Base-by-base conservation (phyloP, 2,329 filamentous ascomycete species). In the Exophiala dermatitidis region DNA sequence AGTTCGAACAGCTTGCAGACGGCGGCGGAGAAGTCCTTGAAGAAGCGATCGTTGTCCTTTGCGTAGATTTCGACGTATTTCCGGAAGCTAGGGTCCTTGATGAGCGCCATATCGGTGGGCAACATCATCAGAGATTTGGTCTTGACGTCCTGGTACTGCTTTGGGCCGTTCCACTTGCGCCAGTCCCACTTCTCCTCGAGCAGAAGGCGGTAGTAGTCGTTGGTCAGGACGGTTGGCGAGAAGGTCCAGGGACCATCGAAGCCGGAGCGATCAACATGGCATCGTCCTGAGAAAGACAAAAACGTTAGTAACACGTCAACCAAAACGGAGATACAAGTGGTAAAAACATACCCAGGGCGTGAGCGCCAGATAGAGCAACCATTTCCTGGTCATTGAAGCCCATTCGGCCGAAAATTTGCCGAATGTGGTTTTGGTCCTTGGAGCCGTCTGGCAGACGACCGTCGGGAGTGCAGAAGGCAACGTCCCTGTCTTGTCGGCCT, bases 311-410 rank as follows among this genome's bases (percentile, higher is more conserved):
- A 43, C 19, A 19, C 19, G 2, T 19, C 19, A 19, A 42, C 4
- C 4, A 12, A 26, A 4, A 4, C 43, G 3, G 1, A 7, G 5
- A 10, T 4, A 10, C 29, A 7, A 38, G 31, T n/a, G 4, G 29
- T 19, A 31, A 8, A 29, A 41, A 47, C 50, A 41, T 52, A 53
- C 90, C 90, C 36, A 95, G 81, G 49, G 88, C 86, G 75, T 95
- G 90, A 46, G 86, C 90, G 63, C 90, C 90, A 28, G 79, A 78
- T 49, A 97, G 81, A 31, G 91, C 93, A 43, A 96, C 91, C 68
- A 97, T 97, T 74, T 96, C 90, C 67, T 87, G 87, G 74, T 98
- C 91, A 72, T 93, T 86, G 80, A 96, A 97, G 63, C 91, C 91
- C 91, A 97, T 97, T 69, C 91, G 89, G 72, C 84, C 82, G 74